Evolutionary conservation across 441 rosid genomes (phyloP).

Genomic region (Sinapis alba): DNA sequence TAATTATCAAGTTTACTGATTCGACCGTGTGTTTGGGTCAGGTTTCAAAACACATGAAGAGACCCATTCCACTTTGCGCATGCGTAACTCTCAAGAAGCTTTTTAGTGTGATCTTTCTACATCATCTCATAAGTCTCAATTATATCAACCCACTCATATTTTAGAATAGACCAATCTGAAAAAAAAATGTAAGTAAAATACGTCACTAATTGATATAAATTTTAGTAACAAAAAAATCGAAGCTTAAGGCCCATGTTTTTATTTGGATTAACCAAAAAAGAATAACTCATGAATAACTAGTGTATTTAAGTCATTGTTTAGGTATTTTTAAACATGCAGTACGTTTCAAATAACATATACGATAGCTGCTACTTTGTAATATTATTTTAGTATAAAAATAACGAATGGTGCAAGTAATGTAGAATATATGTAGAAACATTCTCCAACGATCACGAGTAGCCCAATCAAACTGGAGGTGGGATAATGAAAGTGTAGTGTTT

Average conservation of each 20-base stretch:
- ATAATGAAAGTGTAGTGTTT: slow-evolving; percentile 28
- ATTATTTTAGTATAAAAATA: not conserved
- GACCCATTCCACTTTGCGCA: slow-evolving; percentile 2
- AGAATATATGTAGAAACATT: slow-evolving; percentile 22
- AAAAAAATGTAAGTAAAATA: not conserved
- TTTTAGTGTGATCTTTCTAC: not conserved
- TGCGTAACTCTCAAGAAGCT: not conserved
- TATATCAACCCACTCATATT: not conserved
- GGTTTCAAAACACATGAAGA: too few species aligned
- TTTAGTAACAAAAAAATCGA: not conserved
- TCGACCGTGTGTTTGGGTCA: too few species aligned
- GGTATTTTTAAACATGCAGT: not conserved
- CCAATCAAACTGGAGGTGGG: slow-evolving; percentile 8
- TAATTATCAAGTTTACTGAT: too few species aligned
- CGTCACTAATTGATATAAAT: not conserved
- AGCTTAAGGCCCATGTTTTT: not conserved
- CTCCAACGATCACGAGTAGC: slow-evolving; percentile 26
- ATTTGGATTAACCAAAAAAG: not conserved
- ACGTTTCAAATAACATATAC: not conserved
- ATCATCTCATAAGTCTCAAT: not conserved
- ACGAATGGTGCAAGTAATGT: not conserved
- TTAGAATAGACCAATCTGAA: not conserved
- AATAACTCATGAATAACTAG: not conserved
- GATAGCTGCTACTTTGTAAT: not conserved
- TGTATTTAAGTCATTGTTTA: not conserved